Evolutionary conservation across 1,284 basidiomycete genomes (phyloP).

Genomic region (Ceratobasidium sp.): DNA sequence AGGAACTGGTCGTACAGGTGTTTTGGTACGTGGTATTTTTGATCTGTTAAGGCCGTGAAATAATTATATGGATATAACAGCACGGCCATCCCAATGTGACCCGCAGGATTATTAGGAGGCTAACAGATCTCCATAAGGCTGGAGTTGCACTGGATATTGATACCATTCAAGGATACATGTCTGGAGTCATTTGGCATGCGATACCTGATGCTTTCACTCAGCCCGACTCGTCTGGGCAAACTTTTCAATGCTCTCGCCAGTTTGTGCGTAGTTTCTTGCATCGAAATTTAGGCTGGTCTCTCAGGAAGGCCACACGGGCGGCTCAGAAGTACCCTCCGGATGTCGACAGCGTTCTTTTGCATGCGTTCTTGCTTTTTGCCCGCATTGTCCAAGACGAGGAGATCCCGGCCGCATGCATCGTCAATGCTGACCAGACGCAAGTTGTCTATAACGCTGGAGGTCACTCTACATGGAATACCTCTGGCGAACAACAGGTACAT

Average conservation of each 20-base stretch:
- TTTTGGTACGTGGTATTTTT: background rate
- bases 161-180: background rate
- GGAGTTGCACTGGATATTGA: background rate
- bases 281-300: background rate
- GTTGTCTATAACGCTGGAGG: background rate
- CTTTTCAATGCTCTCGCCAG: background rate
- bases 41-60: background rate
- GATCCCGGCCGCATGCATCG: background rate
- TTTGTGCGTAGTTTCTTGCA: background rate
- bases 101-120: background rate
- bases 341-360: background rate
- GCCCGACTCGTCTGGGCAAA: background rate
- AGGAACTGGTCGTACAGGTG: background rate
- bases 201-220: background rate
- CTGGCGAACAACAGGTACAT: background rate
- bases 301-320: background rate
- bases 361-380: background rate
- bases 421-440: background rate
- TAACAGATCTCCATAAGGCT: background rate
- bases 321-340: background rate
- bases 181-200: background rate
- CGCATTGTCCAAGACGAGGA: background rate
- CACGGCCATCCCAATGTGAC: background rate
- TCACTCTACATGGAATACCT: background rate
- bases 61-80: background rate